phyloP scores from a whole-genome alignment of 139 green algal species.

The Ulvella scutata region DNA sequence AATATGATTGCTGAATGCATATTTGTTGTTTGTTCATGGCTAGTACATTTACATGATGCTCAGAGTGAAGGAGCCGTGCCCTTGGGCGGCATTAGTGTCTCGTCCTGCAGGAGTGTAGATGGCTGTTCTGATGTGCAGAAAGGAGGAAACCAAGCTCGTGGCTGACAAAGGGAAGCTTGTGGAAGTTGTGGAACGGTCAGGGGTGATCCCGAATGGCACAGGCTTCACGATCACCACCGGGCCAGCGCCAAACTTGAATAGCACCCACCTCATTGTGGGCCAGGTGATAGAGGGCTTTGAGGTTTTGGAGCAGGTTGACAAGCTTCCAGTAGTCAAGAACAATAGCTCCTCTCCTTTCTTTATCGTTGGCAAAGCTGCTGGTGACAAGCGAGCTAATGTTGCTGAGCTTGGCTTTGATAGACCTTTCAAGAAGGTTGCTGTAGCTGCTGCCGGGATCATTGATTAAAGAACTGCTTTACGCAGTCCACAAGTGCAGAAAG shows the following conservation, averaged over 20 bases:
- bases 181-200: neutral
- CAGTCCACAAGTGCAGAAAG: too few species aligned
- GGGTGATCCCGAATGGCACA: conserved; percentile 1
- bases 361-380: neutral
- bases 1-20: too few species aligned
- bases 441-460: neutral
- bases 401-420: neutral
- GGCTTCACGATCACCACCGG: neutral
- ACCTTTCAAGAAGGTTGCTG: neutral
- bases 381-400: neutral
- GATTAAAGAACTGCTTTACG: neutral
- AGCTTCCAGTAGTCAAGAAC: neutral
- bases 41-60: too few species aligned
- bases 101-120: too few species aligned
- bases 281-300: conserved; percentile 1
- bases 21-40: too few species aligned
- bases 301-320: neutral
- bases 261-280: neutral
- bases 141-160: neutral
- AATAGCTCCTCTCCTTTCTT: neutral
- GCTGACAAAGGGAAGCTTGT: neutral
- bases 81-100: too few species aligned
- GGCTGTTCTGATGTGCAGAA: too few species aligned
- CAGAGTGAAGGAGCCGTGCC: too few species aligned
- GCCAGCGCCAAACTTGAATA: neutral